Evolutionary conservation across 169 alveolate genomes (phyloP), one percentile per base, ranked within the genome.

Genomic region (Plasmodium reichenowi): DNA sequence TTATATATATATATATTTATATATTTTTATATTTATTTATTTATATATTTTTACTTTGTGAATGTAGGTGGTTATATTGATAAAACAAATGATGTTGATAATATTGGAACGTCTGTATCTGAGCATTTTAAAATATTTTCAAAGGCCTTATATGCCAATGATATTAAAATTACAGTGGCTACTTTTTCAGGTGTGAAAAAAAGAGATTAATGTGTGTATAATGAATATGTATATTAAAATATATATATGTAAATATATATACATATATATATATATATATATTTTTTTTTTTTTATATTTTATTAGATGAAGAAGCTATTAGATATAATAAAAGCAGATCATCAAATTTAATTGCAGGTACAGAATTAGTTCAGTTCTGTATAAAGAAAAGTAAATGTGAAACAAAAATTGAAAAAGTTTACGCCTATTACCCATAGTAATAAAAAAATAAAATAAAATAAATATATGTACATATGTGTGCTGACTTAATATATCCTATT

Each of bases 361-460:
- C 48, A 59, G 78, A 76, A 7, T 26, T 76, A 59, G 75, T 76
- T 4, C 62, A 64, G 22, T 48, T 13, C 45, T 47, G 89, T 56
- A 45, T 76, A 56, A 47, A 76, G 56, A 15, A 76, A 0, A 76
- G 89, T 48, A 76, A 76, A n/a, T 76, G 89, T 20, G 76, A 76
- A 15, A 59, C 89, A 13, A 76, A 58, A 45, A 76, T 76, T 10
- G 89, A 76, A 24, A 63, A 66, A 29, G 89, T 76, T 45, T 76
- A 76, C 15, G 89, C 89, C 8, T 76, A 76, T 22, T 76, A 76
- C 17, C 89, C 89, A 68, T 70, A 67, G 89, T 76, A 76, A 76
- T 70, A 20, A 48, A 45, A 24, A 12, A 70, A 22, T 20, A 70
- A 70, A 70, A 24, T 24, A 47, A 43, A 52, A 70, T 64, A 24